Percentiles rank a stretch among this genome's conserved stretches.
phyloP scores from a whole-genome alignment of 2,329 filamentous ascomycete genomes.

The Bisporella sp. region DNA sequence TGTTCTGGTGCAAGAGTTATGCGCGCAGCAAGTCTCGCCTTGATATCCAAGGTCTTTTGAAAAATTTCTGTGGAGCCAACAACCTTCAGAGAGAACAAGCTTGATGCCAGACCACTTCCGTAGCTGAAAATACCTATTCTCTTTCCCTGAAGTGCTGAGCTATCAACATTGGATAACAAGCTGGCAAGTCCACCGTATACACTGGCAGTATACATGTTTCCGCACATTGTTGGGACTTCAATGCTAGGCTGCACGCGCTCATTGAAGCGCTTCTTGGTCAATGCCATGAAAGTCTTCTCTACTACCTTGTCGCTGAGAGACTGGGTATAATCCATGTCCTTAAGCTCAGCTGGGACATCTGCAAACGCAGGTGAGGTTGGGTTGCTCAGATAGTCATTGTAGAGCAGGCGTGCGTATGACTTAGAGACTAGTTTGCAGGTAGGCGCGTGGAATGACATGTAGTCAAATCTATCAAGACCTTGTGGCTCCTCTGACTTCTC shows the following conservation, averaged over 20 bases:
- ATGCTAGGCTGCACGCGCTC: constrained; percentile 69
- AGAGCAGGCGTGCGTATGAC: constrained; percentile 75
- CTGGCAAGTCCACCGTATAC: constrained; percentile 50
- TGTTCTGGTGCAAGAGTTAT: constrained; percentile 61
- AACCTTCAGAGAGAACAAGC: constrained; percentile 67
- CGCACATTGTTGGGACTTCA: constrained; percentile 70
- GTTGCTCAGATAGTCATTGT: constrained; percentile 76
- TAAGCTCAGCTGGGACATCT: constrained; percentile 69
- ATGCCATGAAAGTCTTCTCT: constrained; percentile 79
- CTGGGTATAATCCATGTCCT: constrained; percentile 71
- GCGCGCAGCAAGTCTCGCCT: constrained; percentile 59
- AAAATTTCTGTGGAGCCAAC: constrained; percentile 64
- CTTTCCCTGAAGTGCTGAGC: constrained; percentile 48
- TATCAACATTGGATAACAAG: constrained; percentile 47
- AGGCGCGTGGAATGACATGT: constrained; percentile 75
- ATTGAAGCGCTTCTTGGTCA: constrained; percentile 78
- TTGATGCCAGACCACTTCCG: constrained; percentile 64
- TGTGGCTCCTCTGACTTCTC: constrained; percentile 17
- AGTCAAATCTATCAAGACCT: constrained; percentile 71
- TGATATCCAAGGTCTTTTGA: constrained; percentile 60
- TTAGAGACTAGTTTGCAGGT: constrained; percentile 85
- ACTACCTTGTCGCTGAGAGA: constrained; percentile 75
- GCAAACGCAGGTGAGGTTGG: constrained; percentile 61
- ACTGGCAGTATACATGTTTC: constrained; percentile 56
- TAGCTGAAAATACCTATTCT: constrained; percentile 55